Base-by-base conservation (phyloP, 176 grass and related monocot species). In the Oryza australiensis region DNA sequence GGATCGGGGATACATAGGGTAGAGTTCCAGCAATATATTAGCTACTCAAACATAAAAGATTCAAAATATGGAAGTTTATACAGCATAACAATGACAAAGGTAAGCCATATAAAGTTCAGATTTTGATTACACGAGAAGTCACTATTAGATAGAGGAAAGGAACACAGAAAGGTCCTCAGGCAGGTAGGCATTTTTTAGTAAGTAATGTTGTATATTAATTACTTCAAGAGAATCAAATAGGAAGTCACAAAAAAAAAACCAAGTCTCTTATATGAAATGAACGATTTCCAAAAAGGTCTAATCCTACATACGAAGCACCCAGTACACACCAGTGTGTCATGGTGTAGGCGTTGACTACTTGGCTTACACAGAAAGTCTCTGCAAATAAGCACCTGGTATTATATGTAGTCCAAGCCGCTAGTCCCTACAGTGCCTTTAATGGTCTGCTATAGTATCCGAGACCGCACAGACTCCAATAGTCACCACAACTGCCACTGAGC, bases 401-500 rank as follows among this genome's bases (percentile, higher is more conserved):
- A 60, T 2, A 60, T 22, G 55, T 7, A 60, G n/a, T 13, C 55
- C 8, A 60, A 5, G 55, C n/a, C 22, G 16, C 68, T 78, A 64
- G 55, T 64, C 62, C 64, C 59, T 51, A 64, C 20, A 85, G 24
- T 22, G 10, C 24, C 32, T 84, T 40, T 51, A 40, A 57, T 68
- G 23, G 9, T 78, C 12, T 12, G 9, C 42, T 73, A 65, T 73
- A 64, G 45, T 60, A 60, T 35, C 41, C 10, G 12, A 4, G 41
- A 65, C 16, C 53, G 15, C 3, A 45, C 43, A 74, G 68, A 77
- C 16, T 43, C 9, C 35, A 77, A 42, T 64, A 55, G 37, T 81
- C 22, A 76, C 28, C 32, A 76, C 15, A 64, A 51, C 28, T 88
- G 62, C 46, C 33, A 91, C 59, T 65, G 18, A 77, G 76, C 30